Conservation (phyloP, 305 asterid genomes). For the Fraxinus velutina region DNA sequence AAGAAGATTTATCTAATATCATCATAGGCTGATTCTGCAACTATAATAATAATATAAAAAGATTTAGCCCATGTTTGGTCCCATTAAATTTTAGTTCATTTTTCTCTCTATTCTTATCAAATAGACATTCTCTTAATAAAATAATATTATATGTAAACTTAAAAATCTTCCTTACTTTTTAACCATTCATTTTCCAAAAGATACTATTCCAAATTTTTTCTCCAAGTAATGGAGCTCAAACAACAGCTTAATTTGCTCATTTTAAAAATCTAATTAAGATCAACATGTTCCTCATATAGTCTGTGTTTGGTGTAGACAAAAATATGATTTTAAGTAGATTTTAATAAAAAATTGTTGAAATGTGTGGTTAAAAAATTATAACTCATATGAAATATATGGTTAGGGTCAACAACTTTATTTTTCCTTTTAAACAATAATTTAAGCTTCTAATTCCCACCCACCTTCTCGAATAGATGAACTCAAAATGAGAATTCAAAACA, state of each 20-base stretch:
- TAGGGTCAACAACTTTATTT: neutral
- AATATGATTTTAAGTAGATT: too few species aligned
- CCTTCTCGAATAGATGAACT: neutral
- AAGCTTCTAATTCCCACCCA: neutral
- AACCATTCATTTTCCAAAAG: too few species aligned
- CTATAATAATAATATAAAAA: neutral
- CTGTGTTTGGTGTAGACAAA: neutral
- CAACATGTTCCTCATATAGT: neutral
- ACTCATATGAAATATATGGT: too few species aligned
- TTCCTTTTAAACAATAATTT: neutral
- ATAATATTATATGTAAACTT: too few species aligned
- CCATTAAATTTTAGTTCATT: too few species aligned
- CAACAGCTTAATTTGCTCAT: neutral
- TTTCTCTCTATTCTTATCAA: too few species aligned
- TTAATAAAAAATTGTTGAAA: neutral
- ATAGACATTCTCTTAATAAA: too few species aligned
- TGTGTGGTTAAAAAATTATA: too few species aligned
- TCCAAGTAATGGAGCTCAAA: too few species aligned
- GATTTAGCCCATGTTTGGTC: too few species aligned
- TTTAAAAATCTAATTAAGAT: neutral
- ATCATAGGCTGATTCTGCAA: neutral
- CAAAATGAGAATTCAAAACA: neutral
- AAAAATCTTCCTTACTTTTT: too few species aligned
- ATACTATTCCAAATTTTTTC: too few species aligned
- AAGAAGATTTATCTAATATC: neutral